Evolutionary conservation across 192 early-diverging fungal species (phyloP), one percentile per base, ranked within the genome.

Genomic region (Backusella parvicylindrica): DNA sequence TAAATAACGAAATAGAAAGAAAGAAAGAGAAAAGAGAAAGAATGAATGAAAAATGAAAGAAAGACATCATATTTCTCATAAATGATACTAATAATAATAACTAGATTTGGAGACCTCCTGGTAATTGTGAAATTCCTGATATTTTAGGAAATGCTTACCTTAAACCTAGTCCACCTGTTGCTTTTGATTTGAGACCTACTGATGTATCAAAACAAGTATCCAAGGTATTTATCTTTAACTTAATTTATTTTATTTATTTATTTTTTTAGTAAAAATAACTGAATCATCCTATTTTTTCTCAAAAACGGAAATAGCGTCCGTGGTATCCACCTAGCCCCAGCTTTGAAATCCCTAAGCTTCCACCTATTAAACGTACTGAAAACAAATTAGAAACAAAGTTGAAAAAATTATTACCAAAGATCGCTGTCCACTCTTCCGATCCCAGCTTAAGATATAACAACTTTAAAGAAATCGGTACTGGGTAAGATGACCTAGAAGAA

Each of bases 261-360:
- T 66, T 13, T 18, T 33, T 30, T 7, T 28, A 31, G 26, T 26
- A 41, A 70, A 28, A 70, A 71, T 32, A 30, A 72, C 32, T 50
- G 26, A 30, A 32, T 72, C 23, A 26, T 35, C 47, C 30, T 56
- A 53, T 56, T 28, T 35, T 56, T 28, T n/a, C 33, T 72, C 43
- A 53, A 72, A 60, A 37, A 47, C 50, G 26, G 16, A 33, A 47
- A 49, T 67, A 78, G 77, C 75, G 75, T 49, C 79, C 79, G 33
- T 81, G 79, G 79, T 73, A 77, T 28, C 79, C 79, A 37, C 79
- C 79, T 70, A 81, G 75, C 38, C 79, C 79, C 21, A 71, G 76
- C 53, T 76, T 69, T 41, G 50, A 70, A 36, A 69, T 70, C 47
- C 79, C 79, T 16, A 43, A 69, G n/a, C 63, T 76, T 30, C 79